Percentiles rank a stretch among this genome's conserved stretches.
Conservation (phyloP, 768 basidiomycete genomes). For the Xerocomellus amylosporus region DNA sequence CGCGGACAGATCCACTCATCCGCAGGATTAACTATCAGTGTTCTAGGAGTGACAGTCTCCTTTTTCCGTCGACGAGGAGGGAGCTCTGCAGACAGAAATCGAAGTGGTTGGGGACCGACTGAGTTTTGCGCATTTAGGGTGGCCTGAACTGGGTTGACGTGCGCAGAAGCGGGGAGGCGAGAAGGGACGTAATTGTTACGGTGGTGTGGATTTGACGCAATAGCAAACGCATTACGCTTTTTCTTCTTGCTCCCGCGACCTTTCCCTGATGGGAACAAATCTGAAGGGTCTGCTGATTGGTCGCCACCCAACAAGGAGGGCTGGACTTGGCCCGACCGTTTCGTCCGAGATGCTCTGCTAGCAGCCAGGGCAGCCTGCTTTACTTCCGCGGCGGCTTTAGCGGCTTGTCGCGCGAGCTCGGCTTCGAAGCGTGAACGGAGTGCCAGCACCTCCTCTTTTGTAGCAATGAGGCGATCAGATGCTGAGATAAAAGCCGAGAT, state of each 20-base stretch:
- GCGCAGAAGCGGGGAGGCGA: conserved; percentile 56
- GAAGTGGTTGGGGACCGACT: conserved; percentile 59
- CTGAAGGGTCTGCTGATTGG: conserved; percentile 38
- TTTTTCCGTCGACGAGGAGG: conserved; percentile 43
- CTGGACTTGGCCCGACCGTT: conserved; percentile 40
- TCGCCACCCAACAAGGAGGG: conserved; percentile 32
- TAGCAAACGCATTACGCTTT: conserved; percentile 87
- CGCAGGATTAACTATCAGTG: conserved; percentile 50
- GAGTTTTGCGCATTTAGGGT: conserved; percentile 44
- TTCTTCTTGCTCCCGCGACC: conserved; percentile 70
- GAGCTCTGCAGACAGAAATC: conserved; percentile 68
- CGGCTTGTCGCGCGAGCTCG: conserved; percentile 66
- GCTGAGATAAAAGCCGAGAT: conserved; percentile 44
- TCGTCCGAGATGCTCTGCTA: conserved; percentile 35
- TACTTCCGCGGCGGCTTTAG: conserved; percentile 46
- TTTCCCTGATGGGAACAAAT: conserved; percentile 34
- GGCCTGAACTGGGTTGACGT: conserved; percentile 37
- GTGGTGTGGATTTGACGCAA: conserved; percentile 95
- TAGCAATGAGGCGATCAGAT: conserved; percentile 65
- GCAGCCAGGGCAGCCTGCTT: conserved; percentile 48
- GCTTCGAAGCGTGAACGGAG: conserved; percentile 69
- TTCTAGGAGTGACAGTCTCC: conserved; percentile 25
- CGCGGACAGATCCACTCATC: conserved; percentile 95
- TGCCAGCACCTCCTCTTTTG: conserved; percentile 63
- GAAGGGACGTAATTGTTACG: conserved; percentile 92